These are phyloP conservation scores for Dendrobium chrysotoxum DNA, from an alignment of 106 monocot genomes.

Conservation along the genomic window DNA sequence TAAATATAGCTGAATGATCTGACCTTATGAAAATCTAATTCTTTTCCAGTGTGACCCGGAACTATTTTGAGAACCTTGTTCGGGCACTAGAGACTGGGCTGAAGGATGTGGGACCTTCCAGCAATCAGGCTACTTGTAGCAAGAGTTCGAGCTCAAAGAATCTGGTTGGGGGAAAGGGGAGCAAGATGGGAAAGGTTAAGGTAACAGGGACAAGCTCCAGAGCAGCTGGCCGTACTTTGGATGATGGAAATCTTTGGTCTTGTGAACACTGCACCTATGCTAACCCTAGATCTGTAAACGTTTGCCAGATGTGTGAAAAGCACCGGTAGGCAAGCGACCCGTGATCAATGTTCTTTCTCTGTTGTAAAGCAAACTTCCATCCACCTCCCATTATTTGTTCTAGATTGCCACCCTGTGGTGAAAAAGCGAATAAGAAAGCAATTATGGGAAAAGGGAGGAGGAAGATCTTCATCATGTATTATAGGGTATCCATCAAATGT, in stretches of 20 bases:
- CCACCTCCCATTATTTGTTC: not conserved
- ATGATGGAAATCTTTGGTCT: slow-evolving; percentile 48
- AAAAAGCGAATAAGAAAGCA: not conserved
- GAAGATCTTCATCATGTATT: not conserved
- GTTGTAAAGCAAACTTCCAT: slow-evolving; percentile 5
- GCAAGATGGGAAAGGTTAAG: slow-evolving; percentile 48
- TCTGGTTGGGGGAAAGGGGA: slow-evolving; percentile 28
- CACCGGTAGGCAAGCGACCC: slow-evolving; percentile 11
- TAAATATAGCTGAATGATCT: too few relatives aligned
- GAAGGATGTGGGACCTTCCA: slow-evolving; percentile 66
- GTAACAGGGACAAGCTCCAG: slow-evolving; percentile 22
- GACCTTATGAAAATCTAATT: not conserved
- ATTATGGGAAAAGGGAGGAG: not conserved
- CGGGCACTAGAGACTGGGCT: slow-evolving; percentile 81
- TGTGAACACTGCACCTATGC: slow-evolving; percentile 70
- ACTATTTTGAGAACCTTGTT: slow-evolving; percentile 97
- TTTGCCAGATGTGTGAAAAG: slow-evolving; percentile 50
- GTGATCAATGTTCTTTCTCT: not conserved
- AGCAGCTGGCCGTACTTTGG: slow-evolving; percentile 18
- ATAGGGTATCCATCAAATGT: not conserved
- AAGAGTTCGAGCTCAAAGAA: slow-evolving; percentile 41
- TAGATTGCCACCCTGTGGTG: not conserved
- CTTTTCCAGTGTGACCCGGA: slow-evolving; percentile 76
- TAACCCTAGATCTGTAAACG: slow-evolving; percentile 28
- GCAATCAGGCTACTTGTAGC: slow-evolving; percentile 53